Base-by-base conservation (phyloP, 176 grass and related monocot genomes). In the Raddia distichophylla region DNA sequence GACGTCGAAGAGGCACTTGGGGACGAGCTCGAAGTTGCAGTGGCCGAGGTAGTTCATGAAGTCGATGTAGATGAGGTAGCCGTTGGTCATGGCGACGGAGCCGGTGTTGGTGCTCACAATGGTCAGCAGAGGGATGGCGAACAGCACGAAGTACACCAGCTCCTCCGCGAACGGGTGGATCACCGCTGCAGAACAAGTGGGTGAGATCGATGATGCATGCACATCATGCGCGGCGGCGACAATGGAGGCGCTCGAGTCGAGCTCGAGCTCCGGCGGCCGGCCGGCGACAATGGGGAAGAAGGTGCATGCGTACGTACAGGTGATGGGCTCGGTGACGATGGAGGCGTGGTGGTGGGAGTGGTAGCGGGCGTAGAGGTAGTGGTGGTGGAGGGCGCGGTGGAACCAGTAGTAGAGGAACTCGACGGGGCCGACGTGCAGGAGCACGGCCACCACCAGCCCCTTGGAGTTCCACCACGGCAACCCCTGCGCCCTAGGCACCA, bases 31-130 rank as follows among this genome's bases (percentile, higher is more conserved):
- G 68, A 98, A 95, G 75, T 98, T 98, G 87, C 95, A 98, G 69
- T 98, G 95, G 0, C 95, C 95, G 2, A 98, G 64, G 33, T 98
- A 93, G 82, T 98, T 98, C 95, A 98, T 98, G 78, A 98, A 95
- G 60, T 98, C 95, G 63, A 95, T 81, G 84, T 93, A 95, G 61
- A 58, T 2, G 42, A 95, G 74, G 75, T 95, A 98, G 3, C 53
- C 77, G 35, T 89, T 19, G 57, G 80, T 0, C 14, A 35, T 35
- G 0, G 37, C 0, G n/a, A 98, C 86, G 50, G 90, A 95, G 1
- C 22, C 35, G 3, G 76, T 81, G 51, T 76, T 57, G 35, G 90
- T 85, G 37, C 60, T 71, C 50, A 71, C 37, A 17, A 32, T 51
- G 71, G 47, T 55, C 5, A 98, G 49, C 59, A 92, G 50, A 5